Percentiles rank a stretch among this genome's conserved stretches.
Evolutionary conservation across 2,329 filamentous ascomycete species (phyloP).

Genomic region (Penicillium sp.): DNA sequence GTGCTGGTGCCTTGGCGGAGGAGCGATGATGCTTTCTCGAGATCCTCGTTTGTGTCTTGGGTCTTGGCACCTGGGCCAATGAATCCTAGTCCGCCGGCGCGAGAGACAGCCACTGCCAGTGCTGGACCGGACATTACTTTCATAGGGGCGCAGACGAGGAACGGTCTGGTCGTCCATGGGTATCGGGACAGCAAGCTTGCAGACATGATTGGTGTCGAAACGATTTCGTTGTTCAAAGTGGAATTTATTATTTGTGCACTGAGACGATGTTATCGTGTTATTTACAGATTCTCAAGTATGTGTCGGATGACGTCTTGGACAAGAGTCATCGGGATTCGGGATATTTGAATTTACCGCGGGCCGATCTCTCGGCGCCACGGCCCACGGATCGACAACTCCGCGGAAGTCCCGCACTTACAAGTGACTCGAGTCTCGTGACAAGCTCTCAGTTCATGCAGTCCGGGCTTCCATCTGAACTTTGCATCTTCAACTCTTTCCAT

Average conservation of each 20-base stretch:
- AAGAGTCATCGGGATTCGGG: not conserved
- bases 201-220: conserved; percentile 10
- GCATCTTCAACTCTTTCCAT: no score
- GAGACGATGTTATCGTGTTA: no score
- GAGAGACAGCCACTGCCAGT: conserved; percentile 60
- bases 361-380: conserved; percentile 4
- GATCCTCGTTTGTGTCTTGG: conserved; percentile 28
- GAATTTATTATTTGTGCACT: not conserved
- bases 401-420: conserved; percentile 1
- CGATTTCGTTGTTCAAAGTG: not conserved
- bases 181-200: conserved; percentile 40
- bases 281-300: no score
- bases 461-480: no score
- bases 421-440: no score
- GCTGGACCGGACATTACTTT: conserved; percentile 57
- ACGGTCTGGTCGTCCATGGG: conserved; percentile 58
- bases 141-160: conserved; percentile 68
- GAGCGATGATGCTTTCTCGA: conserved; percentile 32
- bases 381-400: not conserved
- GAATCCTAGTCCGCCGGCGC: conserved; percentile 55
- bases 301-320: no score
- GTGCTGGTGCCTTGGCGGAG: conserved; percentile 16
- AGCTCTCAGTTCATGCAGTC: no score
- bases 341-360: not conserved
- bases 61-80: conserved; percentile 54